Evolutionary conservation across 1,284 basidiomycete genomes (phyloP), one percentile per base, ranked within the genome.

Genomic region (Amylostereum areolatum): DNA sequence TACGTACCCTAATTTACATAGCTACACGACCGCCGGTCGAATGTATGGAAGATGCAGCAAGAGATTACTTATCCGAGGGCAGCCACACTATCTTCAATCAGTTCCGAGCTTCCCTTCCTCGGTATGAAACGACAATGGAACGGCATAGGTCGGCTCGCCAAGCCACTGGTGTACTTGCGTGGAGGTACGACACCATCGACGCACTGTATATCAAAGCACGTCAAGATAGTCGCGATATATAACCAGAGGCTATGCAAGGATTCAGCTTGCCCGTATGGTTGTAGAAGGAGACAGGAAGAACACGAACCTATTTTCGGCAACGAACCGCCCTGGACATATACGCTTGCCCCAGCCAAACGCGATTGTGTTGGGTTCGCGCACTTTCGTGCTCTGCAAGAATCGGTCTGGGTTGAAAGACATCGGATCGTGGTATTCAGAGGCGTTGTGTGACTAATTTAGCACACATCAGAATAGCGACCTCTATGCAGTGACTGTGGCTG

Each of bases 391-490:
- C 1, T 43, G 45, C 34, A 62, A 46, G 55, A 60, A 63, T 9
- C 63, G 56, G 25, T 58, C 56, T 5, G 63, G 63, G 37, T 57
- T 54, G 55, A 57, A 65, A 2, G 39, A 43, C 11, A 51, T 49
- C 1, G 59, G 51, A 9, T 58, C 52, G 1, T 50, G 45, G 46
- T 61, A 62, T 24, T 40, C 36, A 12, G 47, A 37, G 43, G 56
- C 53, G 45, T 61, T 57, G 47, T 59, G 60, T 5, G 60, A 51
- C 33, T 35, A n/a, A n/a, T n/a, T n/a, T n/a, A n/a, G n/a, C n/a
- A 35, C 9, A 62, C 56, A 4, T 51, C 50, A 35, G 33, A 58
- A 59, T 61, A 48, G 30, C 18, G 18, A 24, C 5, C 11, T n/a
- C n/a, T 45, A 33, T 45, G 33, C 8, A 8, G 29, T 40, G 33